Percentiles rank a stretch among this genome's conserved stretches.
Conservation (phyloP, 768 basidiomycete genomes). For the Mycena galericulata region DNA sequence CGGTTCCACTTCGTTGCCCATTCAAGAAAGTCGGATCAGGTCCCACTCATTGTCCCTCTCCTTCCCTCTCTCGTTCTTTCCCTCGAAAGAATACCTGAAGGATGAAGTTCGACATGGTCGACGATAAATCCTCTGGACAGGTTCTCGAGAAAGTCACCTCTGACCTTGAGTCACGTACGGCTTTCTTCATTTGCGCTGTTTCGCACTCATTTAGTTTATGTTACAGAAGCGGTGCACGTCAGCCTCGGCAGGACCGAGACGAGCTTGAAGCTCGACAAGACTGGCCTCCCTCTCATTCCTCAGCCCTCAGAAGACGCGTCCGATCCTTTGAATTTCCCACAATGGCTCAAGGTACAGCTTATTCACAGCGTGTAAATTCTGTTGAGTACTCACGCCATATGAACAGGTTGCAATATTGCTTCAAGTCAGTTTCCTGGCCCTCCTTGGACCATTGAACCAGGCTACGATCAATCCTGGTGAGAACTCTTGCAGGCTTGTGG, state of each 20-base stretch:
- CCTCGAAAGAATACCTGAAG: neutral
- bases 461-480: constrained; percentile 25
- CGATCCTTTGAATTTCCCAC: constrained; percentile 57
- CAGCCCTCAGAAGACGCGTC: constrained; percentile 53
- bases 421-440: constrained; percentile 34
- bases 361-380: too few relatives aligned
- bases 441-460: constrained; percentile 24
- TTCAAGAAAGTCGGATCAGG: neutral
- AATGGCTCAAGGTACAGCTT: constrained; percentile 54
- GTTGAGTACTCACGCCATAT: constrained; percentile 31
- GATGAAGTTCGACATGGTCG: constrained; percentile 17
- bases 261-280: constrained; percentile 46
- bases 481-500: neutral
- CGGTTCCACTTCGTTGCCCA: too few relatives aligned
- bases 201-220: neutral
- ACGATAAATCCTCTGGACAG: constrained; percentile 30
- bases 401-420: constrained; percentile 53
- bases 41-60: neutral
- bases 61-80: neutral
- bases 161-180: constrained; percentile 24
- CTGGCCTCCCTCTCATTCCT: constrained; percentile 55
- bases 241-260: constrained; percentile 14
- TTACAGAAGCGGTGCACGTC: constrained; percentile 15
- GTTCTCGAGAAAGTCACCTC: constrained; percentile 10
- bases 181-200: neutral